A percentile compares a stretch with the other conserved stretches of the same genome.
phyloP scores from a whole-genome alignment of 495 filamentous ascomycete species.

The Xylaria curta region DNA sequence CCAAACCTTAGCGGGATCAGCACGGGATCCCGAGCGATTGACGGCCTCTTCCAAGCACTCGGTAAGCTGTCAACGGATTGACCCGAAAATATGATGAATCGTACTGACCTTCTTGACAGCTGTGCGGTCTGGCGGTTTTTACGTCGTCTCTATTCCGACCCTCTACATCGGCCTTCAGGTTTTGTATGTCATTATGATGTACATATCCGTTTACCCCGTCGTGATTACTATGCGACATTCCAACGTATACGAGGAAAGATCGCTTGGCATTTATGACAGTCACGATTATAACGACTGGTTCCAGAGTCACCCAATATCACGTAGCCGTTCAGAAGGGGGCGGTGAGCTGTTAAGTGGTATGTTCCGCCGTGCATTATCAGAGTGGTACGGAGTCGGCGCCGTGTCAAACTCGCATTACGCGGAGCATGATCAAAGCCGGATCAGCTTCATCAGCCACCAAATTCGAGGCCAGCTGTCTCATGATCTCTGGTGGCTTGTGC shows the following conservation, averaged over 20 bases:
- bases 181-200: conserved; percentile 94
- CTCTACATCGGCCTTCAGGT: conserved; percentile 77
- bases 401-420: conserved; percentile 27
- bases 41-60: conserved; percentile 83
- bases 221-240: conserved; percentile 73
- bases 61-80: conserved; percentile 35
- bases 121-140: conserved; percentile 84
- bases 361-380: conserved; percentile 40
- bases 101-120: conserved; percentile 48
- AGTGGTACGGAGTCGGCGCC: conserved; percentile 49
- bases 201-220: conserved; percentile 79
- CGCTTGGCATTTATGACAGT: conserved; percentile 66
- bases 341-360: conserved; percentile 34
- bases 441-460: conserved; percentile 65
- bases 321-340: conserved; percentile 33
- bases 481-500: conserved; percentile 84
- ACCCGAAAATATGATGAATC: neutral
- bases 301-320: conserved; percentile 28
- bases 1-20: conserved; percentile 63
- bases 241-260: conserved; percentile 71
- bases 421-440: conserved; percentile 39
- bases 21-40: conserved; percentile 66
- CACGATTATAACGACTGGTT: conserved; percentile 46
- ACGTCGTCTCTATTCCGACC: conserved; percentile 73
- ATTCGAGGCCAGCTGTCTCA: conserved; percentile 82